These are phyloP conservation scores for Pseudocercospora musae DNA, from an alignment of 2,329 filamentous ascomycete genomes.

Conservation along the genomic window DNA sequence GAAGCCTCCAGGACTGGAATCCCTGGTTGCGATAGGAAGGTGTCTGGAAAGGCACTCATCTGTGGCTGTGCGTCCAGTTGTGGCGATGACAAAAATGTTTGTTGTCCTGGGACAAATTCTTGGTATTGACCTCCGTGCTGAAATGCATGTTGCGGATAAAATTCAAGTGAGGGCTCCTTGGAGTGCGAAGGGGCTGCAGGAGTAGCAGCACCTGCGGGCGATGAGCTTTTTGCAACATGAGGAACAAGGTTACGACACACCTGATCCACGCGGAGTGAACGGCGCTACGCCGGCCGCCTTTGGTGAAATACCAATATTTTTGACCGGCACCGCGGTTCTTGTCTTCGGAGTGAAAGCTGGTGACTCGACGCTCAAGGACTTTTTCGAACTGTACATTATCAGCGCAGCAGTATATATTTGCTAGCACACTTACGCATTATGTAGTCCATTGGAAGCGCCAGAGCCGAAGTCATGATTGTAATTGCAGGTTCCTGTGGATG, in stretches of 20 bases:
- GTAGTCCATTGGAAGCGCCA: conserved; percentile 29
- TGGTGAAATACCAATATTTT: conserved; percentile 77
- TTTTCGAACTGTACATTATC: conserved; percentile 50
- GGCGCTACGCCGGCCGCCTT: conserved; percentile 86
- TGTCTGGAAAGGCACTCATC: conserved; percentile 41
- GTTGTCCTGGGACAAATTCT: conserved; percentile 54
- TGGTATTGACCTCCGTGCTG: conserved; percentile 39
- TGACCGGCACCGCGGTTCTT: conserved; percentile 51
- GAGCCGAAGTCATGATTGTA: conserved; percentile 35
- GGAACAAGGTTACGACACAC: conserved; percentile 18
- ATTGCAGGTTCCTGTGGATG: conserved; percentile 31
- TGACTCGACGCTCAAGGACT: conserved; percentile 88
- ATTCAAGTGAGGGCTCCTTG: conserved; percentile 48
- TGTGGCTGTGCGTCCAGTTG: conserved; percentile 29
- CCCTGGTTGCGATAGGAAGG: conserved; percentile 38
- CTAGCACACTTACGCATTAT: conserved; percentile 23
- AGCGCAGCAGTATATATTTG: not conserved
- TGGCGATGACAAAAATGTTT: conserved; percentile 51
- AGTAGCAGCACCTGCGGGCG: conserved; percentile 38
- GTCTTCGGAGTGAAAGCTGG: conserved; percentile 68
- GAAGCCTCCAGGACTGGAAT: conserved; percentile 33
- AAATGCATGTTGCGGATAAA: conserved; percentile 29
- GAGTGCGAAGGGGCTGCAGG: conserved; percentile 40
- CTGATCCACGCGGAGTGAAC: conserved; percentile 66
- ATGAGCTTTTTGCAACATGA: not conserved